A percentile compares a stretch with the other conserved stretches of the same genome.
Evolutionary conservation across 768 basidiomycete species (phyloP).

Genomic region (Rhizopogon sp.): DNA sequence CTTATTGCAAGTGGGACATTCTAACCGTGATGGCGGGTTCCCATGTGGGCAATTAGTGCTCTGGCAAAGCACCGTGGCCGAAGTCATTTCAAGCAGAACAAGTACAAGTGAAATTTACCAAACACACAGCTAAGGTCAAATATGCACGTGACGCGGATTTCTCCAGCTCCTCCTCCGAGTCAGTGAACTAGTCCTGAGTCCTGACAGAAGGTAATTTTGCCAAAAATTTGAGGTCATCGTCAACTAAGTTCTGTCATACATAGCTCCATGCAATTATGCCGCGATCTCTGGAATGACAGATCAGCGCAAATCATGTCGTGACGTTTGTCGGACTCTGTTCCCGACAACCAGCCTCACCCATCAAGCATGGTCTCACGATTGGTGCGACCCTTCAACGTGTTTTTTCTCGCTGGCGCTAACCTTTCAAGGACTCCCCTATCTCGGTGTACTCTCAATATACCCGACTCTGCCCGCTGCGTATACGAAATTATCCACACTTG

Average conservation of each 20-base stretch:
- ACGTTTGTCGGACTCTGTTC: not conserved
- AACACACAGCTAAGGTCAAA: too few relatives aligned
- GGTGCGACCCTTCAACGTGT: conserved; percentile 13
- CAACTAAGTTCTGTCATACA: not conserved
- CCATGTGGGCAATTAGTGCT: conserved; percentile 70
- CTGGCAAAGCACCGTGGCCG: conserved; percentile 48
- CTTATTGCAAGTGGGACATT: conserved; percentile 95
- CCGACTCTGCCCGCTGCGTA: not conserved
- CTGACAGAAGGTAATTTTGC: too few relatives aligned
- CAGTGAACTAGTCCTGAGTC: too few relatives aligned
- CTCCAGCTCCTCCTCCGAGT: too few relatives aligned
- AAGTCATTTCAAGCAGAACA: conserved; percentile 29
- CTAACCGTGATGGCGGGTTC: conserved; percentile 79
- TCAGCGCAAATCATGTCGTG: not conserved
- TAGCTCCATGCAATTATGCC: not conserved
- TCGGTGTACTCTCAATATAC: not conserved
- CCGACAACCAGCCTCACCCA: conserved; percentile 11
- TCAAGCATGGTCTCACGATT: conserved; percentile 17
- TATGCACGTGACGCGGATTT: conserved; percentile 12
- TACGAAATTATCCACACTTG: not conserved
- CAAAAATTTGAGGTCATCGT: not conserved
- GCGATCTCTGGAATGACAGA: not conserved
- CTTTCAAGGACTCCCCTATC: not conserved
- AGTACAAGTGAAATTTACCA: not conserved
- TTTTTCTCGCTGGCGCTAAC: conserved; percentile 3